Percentiles rank a stretch among this genome's conserved stretches.
phyloP scores from a whole-genome alignment of 2,329 filamentous ascomycete species.

The Colletotrichum tropicicola region DNA sequence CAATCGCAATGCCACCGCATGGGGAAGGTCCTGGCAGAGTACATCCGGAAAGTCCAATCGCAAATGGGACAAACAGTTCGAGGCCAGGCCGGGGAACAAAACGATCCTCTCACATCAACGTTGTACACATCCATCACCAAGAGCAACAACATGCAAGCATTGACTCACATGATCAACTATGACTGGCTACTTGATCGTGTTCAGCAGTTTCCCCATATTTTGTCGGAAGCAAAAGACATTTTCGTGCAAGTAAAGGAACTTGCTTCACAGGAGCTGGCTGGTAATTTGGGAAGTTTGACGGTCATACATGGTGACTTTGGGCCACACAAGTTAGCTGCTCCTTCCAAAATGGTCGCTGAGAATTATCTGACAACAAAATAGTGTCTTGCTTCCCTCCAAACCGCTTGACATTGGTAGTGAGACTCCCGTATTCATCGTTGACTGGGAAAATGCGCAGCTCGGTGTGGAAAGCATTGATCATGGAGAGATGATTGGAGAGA shows the following conservation, averaged over 20 bases:
- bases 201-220: slow-evolving; percentile 50
- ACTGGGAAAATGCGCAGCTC: slow-evolving; percentile 67
- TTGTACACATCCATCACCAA: background rate
- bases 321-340: slow-evolving; percentile 61
- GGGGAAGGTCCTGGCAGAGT: slow-evolving; percentile 53
- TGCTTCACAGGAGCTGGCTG: background rate
- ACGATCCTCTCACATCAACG: background rate
- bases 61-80: background rate
- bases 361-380: background rate
- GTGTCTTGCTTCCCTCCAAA: background rate
- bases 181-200: slow-evolving; percentile 59
- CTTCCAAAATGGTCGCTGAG: background rate
- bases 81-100: rapidly evolving
- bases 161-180: slow-evolving; percentile 3
- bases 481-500: slow-evolving; percentile 67
- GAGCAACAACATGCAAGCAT: background rate
- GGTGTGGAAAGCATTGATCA: slow-evolving; percentile 59
- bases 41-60: background rate
- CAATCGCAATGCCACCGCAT: slow-evolving; percentile 46
- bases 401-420: slow-evolving; percentile 42
- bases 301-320: slow-evolving; percentile 70
- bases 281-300: background rate
- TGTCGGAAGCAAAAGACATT: slow-evolving; percentile 42
- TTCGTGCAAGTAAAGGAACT: slow-evolving; percentile 5
- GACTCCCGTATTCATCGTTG: slow-evolving; percentile 55